Conservation (phyloP, 306 rosid genomes). For the Nissolia schottii region DNA sequence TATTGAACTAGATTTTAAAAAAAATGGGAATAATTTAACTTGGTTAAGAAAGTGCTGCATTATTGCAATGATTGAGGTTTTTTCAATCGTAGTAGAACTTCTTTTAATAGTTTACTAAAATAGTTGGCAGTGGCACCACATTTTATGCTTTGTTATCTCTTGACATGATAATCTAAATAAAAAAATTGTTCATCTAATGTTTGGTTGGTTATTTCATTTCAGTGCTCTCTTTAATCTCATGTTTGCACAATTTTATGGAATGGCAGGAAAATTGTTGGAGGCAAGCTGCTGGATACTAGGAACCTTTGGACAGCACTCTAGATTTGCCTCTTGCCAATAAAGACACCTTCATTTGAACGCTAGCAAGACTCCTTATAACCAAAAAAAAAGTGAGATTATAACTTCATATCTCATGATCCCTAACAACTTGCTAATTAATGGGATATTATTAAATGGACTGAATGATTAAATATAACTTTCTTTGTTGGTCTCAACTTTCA, state of each 20-base stretch:
- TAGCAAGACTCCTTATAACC: background rate
- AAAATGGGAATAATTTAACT: background rate
- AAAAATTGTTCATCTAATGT: background rate
- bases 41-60: background rate
- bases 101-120: no score
- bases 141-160: background rate
- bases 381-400: slow-evolving; percentile 34
- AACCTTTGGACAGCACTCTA: slow-evolving; percentile 63
- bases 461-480: background rate
- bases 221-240: background rate
- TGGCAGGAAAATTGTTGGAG: slow-evolving; percentile 84
- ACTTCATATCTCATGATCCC: slow-evolving; percentile 3
- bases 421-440: background rate
- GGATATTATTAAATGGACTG: background rate
- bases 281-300: slow-evolving; percentile 78
- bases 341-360: slow-evolving; percentile 21
- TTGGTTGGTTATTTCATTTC: background rate
- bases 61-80: background rate
- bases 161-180: background rate
- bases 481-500: background rate
- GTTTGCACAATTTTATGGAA: slow-evolving; percentile 10
- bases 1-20: background rate
- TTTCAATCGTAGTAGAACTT: no score
- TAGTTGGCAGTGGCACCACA: no score
- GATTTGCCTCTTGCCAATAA: slow-evolving; percentile 74